phyloP scores from a whole-genome alignment of 2,329 filamentous ascomycete genomes.

The Aspergillus candidus region DNA sequence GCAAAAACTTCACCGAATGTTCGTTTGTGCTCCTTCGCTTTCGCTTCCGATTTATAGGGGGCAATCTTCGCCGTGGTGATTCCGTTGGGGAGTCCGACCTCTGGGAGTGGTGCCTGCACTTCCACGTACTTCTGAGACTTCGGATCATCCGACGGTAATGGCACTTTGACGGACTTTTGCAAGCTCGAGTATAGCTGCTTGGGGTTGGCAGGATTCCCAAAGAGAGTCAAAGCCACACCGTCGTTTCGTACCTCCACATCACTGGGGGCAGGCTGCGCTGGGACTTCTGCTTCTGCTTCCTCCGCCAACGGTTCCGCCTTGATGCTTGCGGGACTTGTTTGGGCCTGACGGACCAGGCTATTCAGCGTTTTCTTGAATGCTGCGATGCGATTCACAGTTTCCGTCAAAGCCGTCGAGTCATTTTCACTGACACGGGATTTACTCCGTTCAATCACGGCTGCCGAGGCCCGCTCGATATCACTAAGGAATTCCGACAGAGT shows the following conservation, averaged over 20 bases:
- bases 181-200: conserved; percentile 84
- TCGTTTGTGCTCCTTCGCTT: conserved; percentile 25
- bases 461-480: conserved; percentile 38
- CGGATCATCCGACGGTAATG: conserved; percentile 32
- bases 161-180: conserved; percentile 45
- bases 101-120: conserved; percentile 49
- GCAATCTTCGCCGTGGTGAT: conserved; percentile 63
- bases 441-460: conserved; percentile 32
- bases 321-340: conserved; percentile 34
- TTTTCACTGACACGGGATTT: conserved; percentile 25
- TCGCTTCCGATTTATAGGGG: conserved; percentile 40
- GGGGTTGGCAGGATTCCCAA: conserved; percentile 66
- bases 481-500: conserved; percentile 38
- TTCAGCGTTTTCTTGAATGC: conserved; percentile 59
- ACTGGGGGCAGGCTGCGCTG: conserved; percentile 29
- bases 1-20: conserved; percentile 43
- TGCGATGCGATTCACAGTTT: conserved; percentile 41
- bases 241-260: conserved; percentile 43
- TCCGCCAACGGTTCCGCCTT: conserved; percentile 32
- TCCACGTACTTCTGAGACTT: conserved; percentile 33
- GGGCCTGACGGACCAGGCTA: conserved; percentile 59
- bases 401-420: conserved; percentile 26
- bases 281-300: conserved; percentile 30
- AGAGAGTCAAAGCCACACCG: conserved; percentile 65
- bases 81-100: conserved; percentile 65